Conservation (phyloP, 371 early-diverging fungal species). For the Circinella umbellata region DNA sequence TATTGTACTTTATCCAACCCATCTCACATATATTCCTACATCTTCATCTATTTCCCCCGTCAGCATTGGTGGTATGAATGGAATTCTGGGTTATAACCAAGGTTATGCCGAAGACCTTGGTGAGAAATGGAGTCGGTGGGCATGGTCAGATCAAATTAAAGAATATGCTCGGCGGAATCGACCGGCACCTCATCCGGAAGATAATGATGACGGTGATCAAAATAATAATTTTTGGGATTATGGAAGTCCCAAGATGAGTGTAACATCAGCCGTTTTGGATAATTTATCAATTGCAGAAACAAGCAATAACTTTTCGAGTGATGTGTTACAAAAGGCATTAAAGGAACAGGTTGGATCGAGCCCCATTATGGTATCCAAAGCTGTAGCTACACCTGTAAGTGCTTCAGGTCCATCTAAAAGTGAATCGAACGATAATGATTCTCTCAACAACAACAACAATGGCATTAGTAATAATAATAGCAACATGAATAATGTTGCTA, state of each 20-base stretch:
- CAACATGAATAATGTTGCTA: too few species aligned
- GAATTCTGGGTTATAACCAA: conserved; percentile 36
- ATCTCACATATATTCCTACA: conserved; percentile 33
- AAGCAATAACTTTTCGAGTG: conserved; percentile 13
- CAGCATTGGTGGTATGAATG: conserved; percentile 37
- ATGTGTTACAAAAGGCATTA: conserved; percentile 37
- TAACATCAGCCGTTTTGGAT: conserved; percentile 18
- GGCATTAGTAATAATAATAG: background rate
- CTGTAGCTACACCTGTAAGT: conserved; percentile 22
- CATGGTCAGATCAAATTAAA: conserved; percentile 34
- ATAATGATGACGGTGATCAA: background rate
- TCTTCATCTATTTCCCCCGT: conserved; percentile 28
- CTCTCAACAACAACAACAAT: background rate
- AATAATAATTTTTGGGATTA: conserved; percentile 20
- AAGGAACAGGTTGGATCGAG: conserved; percentile 33
- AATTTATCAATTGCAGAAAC: conserved; percentile 25
- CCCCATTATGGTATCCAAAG: conserved; percentile 43
- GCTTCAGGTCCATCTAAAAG: conserved; percentile 9
- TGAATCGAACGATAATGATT: conserved; percentile 6
- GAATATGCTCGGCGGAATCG: conserved; percentile 12
- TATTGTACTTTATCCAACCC: conserved; percentile 33
- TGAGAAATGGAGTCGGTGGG: conserved; percentile 45
- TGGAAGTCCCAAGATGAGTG: conserved; percentile 11
- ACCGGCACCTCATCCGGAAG: background rate
- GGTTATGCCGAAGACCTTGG: conserved; percentile 48